phyloP scores from a whole-genome alignment of 179 eudicot genomes.

The Nepenthes alata region DNA sequence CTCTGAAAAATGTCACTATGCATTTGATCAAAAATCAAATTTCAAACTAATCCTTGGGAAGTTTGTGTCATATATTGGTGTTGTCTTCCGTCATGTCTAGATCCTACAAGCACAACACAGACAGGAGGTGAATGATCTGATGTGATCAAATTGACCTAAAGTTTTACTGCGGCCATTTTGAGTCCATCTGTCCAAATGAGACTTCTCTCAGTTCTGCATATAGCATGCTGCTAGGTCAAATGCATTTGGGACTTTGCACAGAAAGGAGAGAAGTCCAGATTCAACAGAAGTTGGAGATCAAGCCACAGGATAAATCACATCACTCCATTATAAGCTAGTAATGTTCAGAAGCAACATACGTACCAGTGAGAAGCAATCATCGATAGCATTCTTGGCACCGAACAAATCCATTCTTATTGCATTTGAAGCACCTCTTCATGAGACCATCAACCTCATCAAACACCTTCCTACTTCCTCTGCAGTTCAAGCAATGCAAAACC shows the following conservation, averaged over 20 bases:
- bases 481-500: slow-evolving; percentile 77
- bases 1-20: too few species aligned
- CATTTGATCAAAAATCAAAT: too few species aligned
- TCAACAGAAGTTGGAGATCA: slow-evolving; percentile 15
- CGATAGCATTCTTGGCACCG: slow-evolving; percentile 61
- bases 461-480: slow-evolving; percentile 73
- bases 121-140: too few species aligned
- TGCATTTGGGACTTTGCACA: slow-evolving; percentile 14
- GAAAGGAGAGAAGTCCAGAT: slow-evolving; percentile 13
- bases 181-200: too few species aligned
- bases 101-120: too few species aligned
- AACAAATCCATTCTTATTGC: slow-evolving; percentile 78
- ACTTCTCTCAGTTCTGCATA: too few species aligned
- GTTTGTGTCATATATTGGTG: too few species aligned
- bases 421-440: slow-evolving; percentile 49
- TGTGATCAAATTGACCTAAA: too few species aligned
- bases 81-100: too few species aligned
- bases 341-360: background rate
- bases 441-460: slow-evolving; percentile 64
- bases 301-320: slow-evolving; percentile 6
- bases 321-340: background rate
- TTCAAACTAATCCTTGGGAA: too few species aligned
- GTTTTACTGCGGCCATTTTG: too few species aligned
- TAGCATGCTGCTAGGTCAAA: background rate
- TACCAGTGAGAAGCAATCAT: slow-evolving; percentile 14